Base-by-base conservation (phyloP, 495 filamentous ascomycete species). In the Symbiotaphrina buchneri region DNA sequence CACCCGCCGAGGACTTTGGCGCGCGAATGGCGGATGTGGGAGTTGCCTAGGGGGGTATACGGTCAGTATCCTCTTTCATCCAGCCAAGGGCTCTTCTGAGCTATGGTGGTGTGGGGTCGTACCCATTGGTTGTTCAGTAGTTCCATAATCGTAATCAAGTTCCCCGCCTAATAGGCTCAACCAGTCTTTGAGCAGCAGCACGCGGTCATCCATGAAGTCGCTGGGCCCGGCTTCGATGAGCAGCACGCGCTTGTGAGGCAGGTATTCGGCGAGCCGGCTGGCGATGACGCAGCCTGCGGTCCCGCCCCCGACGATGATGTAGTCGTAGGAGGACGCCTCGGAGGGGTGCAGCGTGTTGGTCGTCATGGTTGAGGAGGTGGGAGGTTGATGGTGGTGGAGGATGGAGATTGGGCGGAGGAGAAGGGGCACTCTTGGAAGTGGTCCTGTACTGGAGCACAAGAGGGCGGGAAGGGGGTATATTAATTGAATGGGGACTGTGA, bases 271-370 rank as follows among this genome's bases (percentile, higher is more conserved):
- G 22, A 77, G 55, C 14, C 71, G 63, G 15, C 68, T 63, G 28
- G 78, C 82, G 45, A 93, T 71, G 24, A 84, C 78, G 48, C 82
- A 78, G 33, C 82, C 82, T 5, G 82, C 81, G 19, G 82, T 90
- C 42, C 82, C 82, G 30, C 79, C 82, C 36, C 78, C 81, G 10
- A 90, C 67, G 42, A 91, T 73, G 35, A 92, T 58, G 47, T 82
- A 87, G 55, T 91, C 81, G 53, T 71, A 91, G 58, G 56, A 60
- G 54, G 70, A 59, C 30, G 61, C 59, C 38, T 69, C 68, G 31
- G 61, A 39, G 28, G 63, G 47, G 29, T 69, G 56, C 30, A 75
- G 54, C 3, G 68, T 52, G 34, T 60, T 66, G 26, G n/a, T n/a
- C n/a, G n/a, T n/a, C n/a, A n/a, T n/a, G n/a, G n/a, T n/a, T n/a